Percentiles rank a stretch among this genome's conserved stretches.
phyloP scores from a whole-genome alignment of 495 filamentous ascomycete genomes.

The Trichoderma parareesei region DNA sequence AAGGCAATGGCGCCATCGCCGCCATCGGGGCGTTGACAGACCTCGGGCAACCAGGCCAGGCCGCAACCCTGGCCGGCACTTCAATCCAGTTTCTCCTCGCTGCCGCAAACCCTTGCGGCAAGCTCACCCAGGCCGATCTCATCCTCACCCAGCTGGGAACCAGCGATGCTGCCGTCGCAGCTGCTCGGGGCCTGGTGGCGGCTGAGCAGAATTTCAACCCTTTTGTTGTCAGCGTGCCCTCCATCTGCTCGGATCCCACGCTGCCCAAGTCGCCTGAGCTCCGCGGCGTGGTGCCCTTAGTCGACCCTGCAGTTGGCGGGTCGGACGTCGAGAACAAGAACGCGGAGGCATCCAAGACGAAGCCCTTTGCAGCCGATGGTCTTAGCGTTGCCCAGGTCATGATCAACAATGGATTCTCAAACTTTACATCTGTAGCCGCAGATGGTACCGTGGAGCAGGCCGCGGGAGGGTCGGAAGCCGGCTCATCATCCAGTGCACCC shows the following conservation, averaged over 20 bases:
- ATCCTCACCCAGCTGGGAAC: conserved; percentile 48
- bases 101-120: conserved; percentile 49
- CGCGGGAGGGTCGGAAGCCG: conserved; percentile 16
- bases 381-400: conserved; percentile 49
- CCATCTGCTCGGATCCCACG: conserved; percentile 46
- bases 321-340: conserved; percentile 47
- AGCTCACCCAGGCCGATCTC: conserved; percentile 51
- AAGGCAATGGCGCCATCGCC: conserved; percentile 33
- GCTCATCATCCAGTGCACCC: conserved; percentile 19
- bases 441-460: conserved; percentile 28
- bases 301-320: conserved; percentile 49
- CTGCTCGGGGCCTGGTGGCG: conserved; percentile 48
- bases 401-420: conserved; percentile 43
- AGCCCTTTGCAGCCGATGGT: conserved; percentile 45
- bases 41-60: conserved; percentile 43
- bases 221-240: conserved; percentile 44
- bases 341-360: conserved; percentile 36
- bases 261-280: conserved; percentile 50
- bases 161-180: conserved; percentile 43
- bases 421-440: conserved; percentile 34
- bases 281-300: conserved; percentile 50
- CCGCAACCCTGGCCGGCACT: conserved; percentile 45
- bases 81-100: conserved; percentile 47
- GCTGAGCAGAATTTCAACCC: conserved; percentile 67
- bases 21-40: conserved; percentile 26